phyloP scores from a whole-genome alignment of 2,329 filamentous ascomycete genomes.

The Sarocladium oryzae region DNA sequence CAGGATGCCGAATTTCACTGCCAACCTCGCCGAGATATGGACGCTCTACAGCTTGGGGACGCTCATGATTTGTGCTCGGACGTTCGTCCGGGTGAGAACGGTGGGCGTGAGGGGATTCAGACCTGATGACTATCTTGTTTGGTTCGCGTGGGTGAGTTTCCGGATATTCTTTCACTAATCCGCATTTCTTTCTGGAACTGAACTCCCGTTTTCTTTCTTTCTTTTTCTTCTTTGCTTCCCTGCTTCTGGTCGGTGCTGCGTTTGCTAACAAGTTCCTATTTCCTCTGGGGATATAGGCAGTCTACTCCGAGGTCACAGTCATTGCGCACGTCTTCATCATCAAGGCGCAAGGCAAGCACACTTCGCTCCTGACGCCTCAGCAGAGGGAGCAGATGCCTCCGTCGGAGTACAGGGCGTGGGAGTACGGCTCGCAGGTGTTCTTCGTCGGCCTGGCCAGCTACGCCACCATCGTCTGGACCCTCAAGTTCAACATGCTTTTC shows the following conservation, averaged over 20 bases:
- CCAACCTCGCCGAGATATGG: conserved; percentile 28
- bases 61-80: conserved; percentile 22
- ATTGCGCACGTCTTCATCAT: conserved; percentile 21
- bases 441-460: conserved; percentile 27
- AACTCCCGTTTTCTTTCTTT: too few relatives aligned
- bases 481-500: conserved; percentile 36
- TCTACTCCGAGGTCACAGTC: conserved; percentile 13
- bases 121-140: conserved; percentile 27
- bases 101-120: conserved; percentile 25
- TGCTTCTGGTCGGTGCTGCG: too few relatives aligned
- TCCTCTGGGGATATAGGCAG: background rate
- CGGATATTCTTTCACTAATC: too few relatives aligned
- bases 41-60: conserved; percentile 26
- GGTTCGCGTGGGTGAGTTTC: conserved; percentile 20
- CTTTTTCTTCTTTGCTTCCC: too few relatives aligned
- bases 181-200: too few relatives aligned
- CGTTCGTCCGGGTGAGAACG: conserved; percentile 25
- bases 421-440: conserved; percentile 29
- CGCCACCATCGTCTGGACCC: conserved; percentile 28
- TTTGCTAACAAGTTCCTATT: too few relatives aligned
- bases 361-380: conserved; percentile 22
- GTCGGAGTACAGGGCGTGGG: conserved; percentile 20
- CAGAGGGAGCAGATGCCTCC: conserved; percentile 23
- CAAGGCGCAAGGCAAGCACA: conserved; percentile 23
- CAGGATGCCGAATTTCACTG: background rate